phyloP scores from a whole-genome alignment of 139 green algal species.

The Volvox africanus region DNA sequence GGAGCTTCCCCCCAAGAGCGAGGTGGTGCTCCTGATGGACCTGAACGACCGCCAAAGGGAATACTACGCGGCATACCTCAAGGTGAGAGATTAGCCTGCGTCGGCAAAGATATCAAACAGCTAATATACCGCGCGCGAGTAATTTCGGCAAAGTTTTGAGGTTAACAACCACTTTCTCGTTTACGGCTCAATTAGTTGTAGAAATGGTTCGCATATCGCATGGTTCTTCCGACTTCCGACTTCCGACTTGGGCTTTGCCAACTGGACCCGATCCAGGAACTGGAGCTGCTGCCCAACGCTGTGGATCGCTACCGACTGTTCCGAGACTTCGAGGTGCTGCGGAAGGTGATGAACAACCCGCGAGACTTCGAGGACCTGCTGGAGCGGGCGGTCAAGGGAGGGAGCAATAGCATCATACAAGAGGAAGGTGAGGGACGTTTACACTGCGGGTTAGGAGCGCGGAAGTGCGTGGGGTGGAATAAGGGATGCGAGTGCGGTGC shows the following conservation, averaged over 20 bases:
- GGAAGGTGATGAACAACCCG: slow-evolving; percentile 27
- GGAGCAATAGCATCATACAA: neutral
- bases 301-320: neutral
- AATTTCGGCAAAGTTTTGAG: too few relatives aligned
- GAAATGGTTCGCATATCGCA: too few relatives aligned
- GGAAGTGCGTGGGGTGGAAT: neutral
- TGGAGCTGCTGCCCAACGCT: neutral
- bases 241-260: too few relatives aligned
- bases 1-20: slow-evolving; percentile 60
- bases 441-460: neutral
- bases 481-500: neutral
- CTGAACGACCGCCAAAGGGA: slow-evolving; percentile 50
- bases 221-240: neutral
- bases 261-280: neutral
- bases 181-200: too few relatives aligned
- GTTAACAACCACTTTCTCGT: too few relatives aligned
- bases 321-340: slow-evolving; percentile 39
- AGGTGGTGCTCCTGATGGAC: slow-evolving; percentile 63
- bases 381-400: neutral
- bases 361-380: slow-evolving; percentile 1
- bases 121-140: too few relatives aligned
- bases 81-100: slow-evolving; percentile 30
- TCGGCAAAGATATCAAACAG: too few relatives aligned
- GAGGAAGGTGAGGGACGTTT: neutral
- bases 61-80: slow-evolving; percentile 54